Percentiles rank a stretch among this genome's conserved stretches.
These are phyloP conservation scores for Cercospora sp. DNA, from an alignment of 2,329 filamentous ascomycete genomes.

Conservation along the genomic window DNA sequence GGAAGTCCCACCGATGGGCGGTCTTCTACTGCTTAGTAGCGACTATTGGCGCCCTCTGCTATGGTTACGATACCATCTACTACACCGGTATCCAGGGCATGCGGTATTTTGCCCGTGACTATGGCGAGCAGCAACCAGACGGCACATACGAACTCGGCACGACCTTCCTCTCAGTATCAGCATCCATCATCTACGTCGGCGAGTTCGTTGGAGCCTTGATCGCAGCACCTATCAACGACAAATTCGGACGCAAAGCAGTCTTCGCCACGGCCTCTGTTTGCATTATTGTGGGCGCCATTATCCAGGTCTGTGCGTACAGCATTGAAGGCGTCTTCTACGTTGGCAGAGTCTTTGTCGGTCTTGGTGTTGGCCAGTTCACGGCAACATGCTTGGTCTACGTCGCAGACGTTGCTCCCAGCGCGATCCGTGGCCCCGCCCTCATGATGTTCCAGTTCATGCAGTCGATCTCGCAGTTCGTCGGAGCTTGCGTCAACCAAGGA, in stretches of 20 bases:
- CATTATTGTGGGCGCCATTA: conserved; percentile 25
- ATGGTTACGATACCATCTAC: conserved; percentile 29
- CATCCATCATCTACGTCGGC: conserved; percentile 29
- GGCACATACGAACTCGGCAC: conserved; percentile 24
- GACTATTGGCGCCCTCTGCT: conserved; percentile 28
- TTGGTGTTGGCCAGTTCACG: conserved; percentile 28
- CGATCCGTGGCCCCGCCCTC: conserved; percentile 26
- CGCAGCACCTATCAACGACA: conserved; percentile 29
- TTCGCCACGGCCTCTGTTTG: conserved; percentile 24
- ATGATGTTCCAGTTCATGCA: conserved; percentile 31
- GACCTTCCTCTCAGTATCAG: conserved; percentile 26
- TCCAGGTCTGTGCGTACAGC: conserved; percentile 27
- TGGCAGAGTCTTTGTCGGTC: conserved; percentile 25
- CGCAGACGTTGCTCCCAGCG: conserved; percentile 25
- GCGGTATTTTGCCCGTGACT: conserved; percentile 25
- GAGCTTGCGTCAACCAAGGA: conserved; percentile 29
- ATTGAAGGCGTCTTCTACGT: conserved; percentile 28
- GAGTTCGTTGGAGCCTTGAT: conserved; percentile 26
- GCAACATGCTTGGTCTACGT: conserved; percentile 28
- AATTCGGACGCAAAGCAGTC: conserved; percentile 26
- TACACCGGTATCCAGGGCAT: conserved; percentile 29
- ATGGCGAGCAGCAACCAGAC: conserved; percentile 19
- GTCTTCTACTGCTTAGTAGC: conserved; percentile 28
- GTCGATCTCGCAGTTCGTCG: conserved; percentile 26
- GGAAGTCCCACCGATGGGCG: conserved; percentile 26